Conservation (phyloP, 2,329 filamentous ascomycete species). For the Dactylellina sp. region DNA sequence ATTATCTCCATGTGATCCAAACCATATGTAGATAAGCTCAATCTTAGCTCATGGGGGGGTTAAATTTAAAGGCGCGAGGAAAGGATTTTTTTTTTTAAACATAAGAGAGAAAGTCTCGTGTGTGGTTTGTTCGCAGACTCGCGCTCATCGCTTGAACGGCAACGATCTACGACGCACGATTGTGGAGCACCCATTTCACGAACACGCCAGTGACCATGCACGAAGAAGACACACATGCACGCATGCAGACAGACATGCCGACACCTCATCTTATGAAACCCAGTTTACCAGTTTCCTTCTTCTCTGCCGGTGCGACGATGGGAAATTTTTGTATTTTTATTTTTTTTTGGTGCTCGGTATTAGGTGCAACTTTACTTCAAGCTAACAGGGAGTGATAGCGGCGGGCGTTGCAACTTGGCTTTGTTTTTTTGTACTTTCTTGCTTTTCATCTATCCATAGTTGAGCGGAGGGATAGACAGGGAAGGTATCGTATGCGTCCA, state of each 20-base stretch:
- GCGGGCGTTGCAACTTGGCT: no score
- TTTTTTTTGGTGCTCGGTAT: no score
- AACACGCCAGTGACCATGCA: no score
- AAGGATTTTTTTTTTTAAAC: no score
- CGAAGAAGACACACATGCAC: background rate
- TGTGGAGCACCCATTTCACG: conserved; percentile 31
- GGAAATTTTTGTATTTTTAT: background rate
- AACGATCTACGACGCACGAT: conserved; percentile 55
- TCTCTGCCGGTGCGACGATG: background rate
- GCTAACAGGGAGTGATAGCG: no score
- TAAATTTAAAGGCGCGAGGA: no score
- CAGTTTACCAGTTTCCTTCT: conserved; percentile 16
- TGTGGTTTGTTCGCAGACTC: conserved; percentile 14
- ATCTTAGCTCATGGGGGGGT: no score
- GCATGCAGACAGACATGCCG: background rate
- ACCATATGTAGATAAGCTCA: conserved; percentile 41
- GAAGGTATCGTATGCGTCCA: no score
- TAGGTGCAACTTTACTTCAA: no score
- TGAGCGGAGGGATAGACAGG: no score
- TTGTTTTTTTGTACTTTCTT: no score
- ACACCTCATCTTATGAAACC: conserved; percentile 10
- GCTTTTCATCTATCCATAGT: no score
- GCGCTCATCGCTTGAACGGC: conserved; percentile 20
- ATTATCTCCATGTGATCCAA: conserved; percentile 50
- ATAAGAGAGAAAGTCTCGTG: conserved; percentile 13